Base-by-base conservation (phyloP, 2,329 filamentous ascomycete genomes). In the Ceratocystis eucalypticola region DNA sequence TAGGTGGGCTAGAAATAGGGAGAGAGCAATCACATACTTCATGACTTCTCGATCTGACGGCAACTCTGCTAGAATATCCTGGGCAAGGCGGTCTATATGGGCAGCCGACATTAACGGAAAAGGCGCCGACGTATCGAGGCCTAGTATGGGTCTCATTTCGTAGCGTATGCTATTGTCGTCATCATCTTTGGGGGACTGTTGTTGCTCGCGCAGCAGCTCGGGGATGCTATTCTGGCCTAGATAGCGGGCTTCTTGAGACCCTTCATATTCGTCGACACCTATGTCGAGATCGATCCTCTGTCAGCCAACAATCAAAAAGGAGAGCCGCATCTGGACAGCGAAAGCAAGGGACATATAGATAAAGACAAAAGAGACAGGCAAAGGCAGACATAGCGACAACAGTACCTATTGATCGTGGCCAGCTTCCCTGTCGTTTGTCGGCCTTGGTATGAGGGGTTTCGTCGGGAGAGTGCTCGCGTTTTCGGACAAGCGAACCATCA, bases 191-290 rank as follows among this genome's bases (percentile, higher is more conserved):
- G 80, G 75, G 1, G 80, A 80, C 1, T 81, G 80, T 71, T 86
- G 84, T 61, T 69, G 69, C 71, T 87, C 84, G 67, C 83, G 79
- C 48, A 87, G 75, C 45, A 87, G 75, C n/a, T 83, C 84, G 6
- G 84, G 84, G 65, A 87, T 87, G 72, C 84, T 86, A 73, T 87
- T 87, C 71, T 87, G 83, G 33, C 84, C 84, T 44, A 87, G 78
- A 73, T 86, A 87, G 53, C 84, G 79, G 61, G 84, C 81, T 62
- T 79, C 77, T 67, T 83, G 80, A 65, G 78, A 76, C 64, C 76
- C 73, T 64, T 86, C 83, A 30, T 80, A 76, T 66, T 86, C 83
- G 67, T 81, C 80, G 62, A 78, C 71, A 62, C 72, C 74, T 48
- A 45, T 59, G 5, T 12, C 37, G 28, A 59, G 22, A 64, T 33